Evolutionary conservation across 208 protist genomes (phyloP).

Genomic region (Willaertia magna): DNA sequence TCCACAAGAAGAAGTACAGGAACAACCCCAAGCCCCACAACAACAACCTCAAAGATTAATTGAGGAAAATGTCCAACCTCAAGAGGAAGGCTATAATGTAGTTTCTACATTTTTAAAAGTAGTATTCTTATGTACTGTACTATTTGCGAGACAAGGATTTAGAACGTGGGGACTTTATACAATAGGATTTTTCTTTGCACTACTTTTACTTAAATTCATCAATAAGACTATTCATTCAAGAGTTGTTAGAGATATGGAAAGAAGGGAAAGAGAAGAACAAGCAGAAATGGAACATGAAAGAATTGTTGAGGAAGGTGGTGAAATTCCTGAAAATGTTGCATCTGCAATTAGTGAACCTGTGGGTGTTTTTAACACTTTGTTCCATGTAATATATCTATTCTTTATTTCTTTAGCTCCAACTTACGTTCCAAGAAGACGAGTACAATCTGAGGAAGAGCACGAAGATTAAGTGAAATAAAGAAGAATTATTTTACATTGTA

Average conservation of each 20-base stretch:
- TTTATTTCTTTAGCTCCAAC: neutral
- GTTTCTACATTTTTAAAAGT: neutral
- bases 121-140: neutral
- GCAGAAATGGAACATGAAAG: neutral
- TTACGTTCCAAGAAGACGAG: neutral
- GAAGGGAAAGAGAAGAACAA: neutral
- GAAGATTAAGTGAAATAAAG: neutral
- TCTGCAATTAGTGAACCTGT: neutral
- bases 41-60: neutral
- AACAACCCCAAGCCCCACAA: neutral
- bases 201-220: neutral
- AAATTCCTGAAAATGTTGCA: neutral
- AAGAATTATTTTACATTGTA: neutral
- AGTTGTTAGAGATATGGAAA: neutral
- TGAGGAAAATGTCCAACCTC: neutral
- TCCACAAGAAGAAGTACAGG: neutral
- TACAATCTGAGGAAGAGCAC: neutral
- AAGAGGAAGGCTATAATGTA: neutral
- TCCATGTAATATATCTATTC: neutral
- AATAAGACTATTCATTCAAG: neutral
- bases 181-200: neutral
- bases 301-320: neutral
- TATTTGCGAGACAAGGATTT: neutral
- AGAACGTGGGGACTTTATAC: neutral
- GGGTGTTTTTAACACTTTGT: neutral